phyloP scores from a whole-genome alignment of 2,329 filamentous ascomycete species.

The Penicillium sp. region DNA sequence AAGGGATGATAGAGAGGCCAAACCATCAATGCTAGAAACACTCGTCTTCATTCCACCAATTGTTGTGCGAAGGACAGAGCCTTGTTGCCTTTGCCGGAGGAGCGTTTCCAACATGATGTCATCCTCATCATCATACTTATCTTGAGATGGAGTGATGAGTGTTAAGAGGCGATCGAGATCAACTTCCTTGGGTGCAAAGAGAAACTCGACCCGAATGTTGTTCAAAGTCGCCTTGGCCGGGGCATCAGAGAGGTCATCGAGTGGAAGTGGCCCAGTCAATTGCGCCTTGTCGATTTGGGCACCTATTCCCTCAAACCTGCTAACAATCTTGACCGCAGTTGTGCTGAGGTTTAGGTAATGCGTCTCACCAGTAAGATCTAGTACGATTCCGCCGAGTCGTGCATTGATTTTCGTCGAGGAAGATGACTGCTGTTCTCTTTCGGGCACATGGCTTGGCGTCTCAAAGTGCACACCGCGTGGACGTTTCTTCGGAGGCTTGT shows the following conservation, averaged over 20 bases:
- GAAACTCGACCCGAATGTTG: constrained; percentile 70
- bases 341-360: constrained; percentile 74
- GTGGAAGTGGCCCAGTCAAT: constrained; percentile 67
- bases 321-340: constrained; percentile 78
- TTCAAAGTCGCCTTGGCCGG: constrained; percentile 63
- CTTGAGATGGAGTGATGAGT: constrained; percentile 85
- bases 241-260: constrained; percentile 47
- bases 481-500: constrained; percentile 31
- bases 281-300: constrained; percentile 74
- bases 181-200: constrained; percentile 69
- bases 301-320: constrained; percentile 69
- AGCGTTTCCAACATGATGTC: constrained; percentile 95
- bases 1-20: constrained; percentile 68
- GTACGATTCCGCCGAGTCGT: constrained; percentile 71
- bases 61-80: constrained; percentile 72
- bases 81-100: constrained; percentile 80
- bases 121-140: constrained; percentile 84
- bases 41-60: constrained; percentile 64
- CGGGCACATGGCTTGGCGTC: constrained; percentile 36
- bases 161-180: constrained; percentile 81
- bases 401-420: constrained; percentile 66
- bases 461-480: constrained; percentile 60
- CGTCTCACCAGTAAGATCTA: constrained; percentile 74
- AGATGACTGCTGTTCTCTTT: constrained; percentile 13
- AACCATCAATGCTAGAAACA: constrained; percentile 62